Evolutionary conservation across 2,329 filamentous ascomycete genomes (phyloP), one percentile per base, ranked within the genome.

Genomic region (Fusarium nygamai): DNA sequence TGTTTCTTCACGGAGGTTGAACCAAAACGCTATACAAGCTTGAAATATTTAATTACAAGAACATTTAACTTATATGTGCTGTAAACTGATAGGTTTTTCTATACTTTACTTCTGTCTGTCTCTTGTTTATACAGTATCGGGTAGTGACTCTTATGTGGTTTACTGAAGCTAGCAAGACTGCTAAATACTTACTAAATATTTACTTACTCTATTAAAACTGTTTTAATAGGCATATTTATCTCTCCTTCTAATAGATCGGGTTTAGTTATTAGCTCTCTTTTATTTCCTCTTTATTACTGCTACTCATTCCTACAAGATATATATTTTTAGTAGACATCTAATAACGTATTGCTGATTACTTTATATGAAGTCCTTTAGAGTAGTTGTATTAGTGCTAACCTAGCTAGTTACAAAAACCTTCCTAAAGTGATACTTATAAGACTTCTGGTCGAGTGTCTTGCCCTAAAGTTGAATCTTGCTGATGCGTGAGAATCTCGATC

Each of bases 111-210:
- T 12, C 13, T 8, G 8, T 22, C 39, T 22, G 20, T 8, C 39
- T 41, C 12, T 39, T 13, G 20, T 8, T 39, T 41, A 41, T 22
- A 41, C 0, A 16, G 13, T 13, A 19, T 44, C 1, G 5, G 17
- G 17, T 19, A 8, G 11, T 24, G 5, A 5, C 11, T 27, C 16
- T 19, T 24, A 6, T 12, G 0, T 44, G 1, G 6, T 12, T 44
- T 44, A 0, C 6, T 12, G 5, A 44, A 44, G 41, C 41, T n/a
- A 16, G 20, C 8, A 41, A n/a, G 22, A 9, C 39, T 41, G 4
- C 1, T 16, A 14, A 41, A 22, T n/a, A 4, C 20, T n/a, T 8
- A 4, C 8, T 2, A 2, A 22, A 41, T n/a, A 16, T n/a, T 41
- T 41, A n/a, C 8, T 14, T 16, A 16, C 22, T 41, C 22, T 41